Percentiles rank a stretch among this genome's conserved stretches.
Conservation (phyloP, 1,284 basidiomycete genomes). For the Vanrija sp. region DNA sequence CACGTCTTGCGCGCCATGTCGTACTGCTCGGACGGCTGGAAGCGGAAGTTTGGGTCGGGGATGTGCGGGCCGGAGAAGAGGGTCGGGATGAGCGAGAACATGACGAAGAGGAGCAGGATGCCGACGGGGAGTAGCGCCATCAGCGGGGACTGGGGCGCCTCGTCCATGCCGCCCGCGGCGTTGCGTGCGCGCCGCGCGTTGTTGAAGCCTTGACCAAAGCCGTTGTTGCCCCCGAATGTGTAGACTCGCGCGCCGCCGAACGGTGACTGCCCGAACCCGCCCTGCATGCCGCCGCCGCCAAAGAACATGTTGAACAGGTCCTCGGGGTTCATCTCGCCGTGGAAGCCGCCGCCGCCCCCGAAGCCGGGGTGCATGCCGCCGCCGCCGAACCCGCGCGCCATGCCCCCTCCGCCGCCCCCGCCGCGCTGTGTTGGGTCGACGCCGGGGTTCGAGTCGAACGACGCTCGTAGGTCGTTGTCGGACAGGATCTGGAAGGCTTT, state of each 20-base stretch:
- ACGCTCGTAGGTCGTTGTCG: slow-evolving; percentile 86
- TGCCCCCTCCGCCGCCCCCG: slow-evolving; percentile 57
- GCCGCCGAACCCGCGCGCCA: slow-evolving; percentile 47
- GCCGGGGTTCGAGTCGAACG: slow-evolving; percentile 81
- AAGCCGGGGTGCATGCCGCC: slow-evolving; percentile 49
- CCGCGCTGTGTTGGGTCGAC: slow-evolving; percentile 81
- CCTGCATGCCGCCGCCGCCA: slow-evolving; percentile 62
- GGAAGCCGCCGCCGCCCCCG: slow-evolving; percentile 56
- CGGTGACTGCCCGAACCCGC: slow-evolving; percentile 51
- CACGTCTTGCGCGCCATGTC: slow-evolving; percentile 64
- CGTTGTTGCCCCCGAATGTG: slow-evolving; percentile 54
- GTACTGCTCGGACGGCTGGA: slow-evolving; percentile 56
- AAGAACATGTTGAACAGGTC: slow-evolving; percentile 99
- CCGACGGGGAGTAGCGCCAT: slow-evolving; percentile 83
- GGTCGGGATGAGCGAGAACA: slow-evolving; percentile 77
- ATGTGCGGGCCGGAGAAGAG: slow-evolving; percentile 61
- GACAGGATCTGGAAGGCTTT: slow-evolving; percentile 96
- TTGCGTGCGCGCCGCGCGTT: slow-evolving; percentile 10
- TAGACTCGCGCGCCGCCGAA: slow-evolving; percentile 56
- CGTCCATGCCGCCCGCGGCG: slow-evolving; percentile 32
- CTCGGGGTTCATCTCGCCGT: slow-evolving; percentile 86
- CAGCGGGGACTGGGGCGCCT: slow-evolving; percentile 61
- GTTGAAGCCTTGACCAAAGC: slow-evolving; percentile 49
- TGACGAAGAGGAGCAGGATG: slow-evolving; percentile 74
- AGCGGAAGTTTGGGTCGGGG: slow-evolving; percentile 79